phyloP scores from a whole-genome alignment of 768 basidiomycete species.

The Cystobasidium ongulense region DNA sequence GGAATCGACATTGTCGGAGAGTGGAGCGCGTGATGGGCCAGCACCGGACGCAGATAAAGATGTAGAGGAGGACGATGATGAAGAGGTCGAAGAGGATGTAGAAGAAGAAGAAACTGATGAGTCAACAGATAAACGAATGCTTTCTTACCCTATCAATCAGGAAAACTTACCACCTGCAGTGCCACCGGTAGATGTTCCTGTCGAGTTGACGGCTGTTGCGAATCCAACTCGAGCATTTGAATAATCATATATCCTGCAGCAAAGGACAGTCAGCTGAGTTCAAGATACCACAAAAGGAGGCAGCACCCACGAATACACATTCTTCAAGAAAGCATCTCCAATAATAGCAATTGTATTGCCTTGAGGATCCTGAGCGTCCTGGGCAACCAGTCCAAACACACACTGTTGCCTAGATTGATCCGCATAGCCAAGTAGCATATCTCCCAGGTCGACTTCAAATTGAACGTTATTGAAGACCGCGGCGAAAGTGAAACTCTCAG shows the following conservation, averaged over 20 bases:
- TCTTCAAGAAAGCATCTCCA: constrained; percentile 37
- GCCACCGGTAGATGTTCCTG: background rate
- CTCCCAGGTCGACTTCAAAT: constrained; percentile 22
- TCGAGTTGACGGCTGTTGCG: constrained; percentile 13
- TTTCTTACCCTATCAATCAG: background rate
- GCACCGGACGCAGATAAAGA: background rate
- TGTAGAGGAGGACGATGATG: background rate
- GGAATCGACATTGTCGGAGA: background rate
- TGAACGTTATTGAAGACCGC: constrained; percentile 29
- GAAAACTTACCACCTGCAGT: background rate
- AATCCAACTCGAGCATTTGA: constrained; percentile 35
- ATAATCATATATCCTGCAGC: constrained; percentile 35
- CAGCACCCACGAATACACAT: constrained; percentile 24
- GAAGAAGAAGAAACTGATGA: background rate
- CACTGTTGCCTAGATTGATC: constrained; percentile 30
- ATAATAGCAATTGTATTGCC: constrained; percentile 37
- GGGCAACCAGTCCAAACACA: constrained; percentile 36
- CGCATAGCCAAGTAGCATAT: constrained; percentile 27
- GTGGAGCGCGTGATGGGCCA: background rate
- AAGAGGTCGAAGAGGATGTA: background rate
- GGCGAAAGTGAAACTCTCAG: constrained; percentile 6
- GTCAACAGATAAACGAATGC: background rate
- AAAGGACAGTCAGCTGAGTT: background rate
- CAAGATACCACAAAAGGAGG: background rate
- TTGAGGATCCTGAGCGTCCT: constrained; percentile 31